Percentiles rank a stretch among this genome's conserved stretches.
These are phyloP conservation scores for Fusarium abutilonis DNA, from an alignment of 2,329 filamentous ascomycete species.

Conservation along the genomic window DNA sequence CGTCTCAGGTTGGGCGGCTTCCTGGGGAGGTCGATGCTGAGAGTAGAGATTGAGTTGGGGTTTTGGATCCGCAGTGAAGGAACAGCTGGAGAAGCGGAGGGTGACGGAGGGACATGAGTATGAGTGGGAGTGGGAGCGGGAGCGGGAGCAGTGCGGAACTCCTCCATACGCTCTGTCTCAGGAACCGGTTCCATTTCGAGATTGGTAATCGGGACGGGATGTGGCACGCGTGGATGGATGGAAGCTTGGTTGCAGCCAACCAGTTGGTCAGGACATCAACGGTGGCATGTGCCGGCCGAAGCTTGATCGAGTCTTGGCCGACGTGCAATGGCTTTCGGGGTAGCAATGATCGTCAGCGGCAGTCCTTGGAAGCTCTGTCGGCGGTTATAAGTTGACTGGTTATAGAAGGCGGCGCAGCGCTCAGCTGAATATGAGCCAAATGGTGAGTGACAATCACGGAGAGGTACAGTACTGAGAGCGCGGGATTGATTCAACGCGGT, in stretches of 20 bases:
- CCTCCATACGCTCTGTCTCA: conserved; percentile 74
- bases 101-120: conserved; percentile 60
- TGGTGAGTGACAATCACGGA: no score
- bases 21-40: conserved; percentile 56
- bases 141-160: conserved; percentile 68
- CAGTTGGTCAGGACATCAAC: conserved; percentile 38
- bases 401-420: conserved; percentile 23
- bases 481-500: conserved; percentile 8
- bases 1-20: conserved; percentile 66
- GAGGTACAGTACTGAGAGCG: no score
- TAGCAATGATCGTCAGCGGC: conserved; percentile 27
- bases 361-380: conserved; percentile 22
- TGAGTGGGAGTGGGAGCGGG: conserved; percentile 50
- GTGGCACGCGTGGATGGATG: conserved; percentile 34
- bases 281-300: conserved; percentile 40
- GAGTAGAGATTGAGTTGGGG: conserved; percentile 50
- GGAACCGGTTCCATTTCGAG: conserved; percentile 72
- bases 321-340: conserved; percentile 18
- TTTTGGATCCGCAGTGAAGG: conserved; percentile 63
- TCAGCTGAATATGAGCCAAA: conserved; percentile 1
- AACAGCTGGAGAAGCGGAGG: conserved; percentile 58
- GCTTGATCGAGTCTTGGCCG: conserved; percentile 28
- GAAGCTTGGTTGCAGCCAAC: conserved; percentile 21
- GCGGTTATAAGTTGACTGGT: conserved; percentile 15
- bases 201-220: conserved; percentile 30